Conservation (phyloP, 345 rosid species). For the Bruguiera parviflora region DNA sequence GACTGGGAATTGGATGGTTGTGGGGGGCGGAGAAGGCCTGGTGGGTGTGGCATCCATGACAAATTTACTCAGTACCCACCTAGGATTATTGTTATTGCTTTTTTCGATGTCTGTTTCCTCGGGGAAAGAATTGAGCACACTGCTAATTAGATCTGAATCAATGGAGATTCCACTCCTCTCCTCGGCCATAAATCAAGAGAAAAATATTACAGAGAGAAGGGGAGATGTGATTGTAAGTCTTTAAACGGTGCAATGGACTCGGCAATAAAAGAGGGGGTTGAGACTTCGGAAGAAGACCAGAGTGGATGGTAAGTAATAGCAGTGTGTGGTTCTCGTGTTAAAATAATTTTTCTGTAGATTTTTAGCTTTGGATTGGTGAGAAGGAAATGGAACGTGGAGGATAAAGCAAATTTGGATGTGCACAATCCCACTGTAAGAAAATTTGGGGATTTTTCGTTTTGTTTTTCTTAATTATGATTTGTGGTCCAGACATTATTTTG, state of each 20-base stretch:
- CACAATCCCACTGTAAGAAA: not conserved
- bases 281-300: constrained; percentile 46
- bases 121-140: constrained; percentile 48
- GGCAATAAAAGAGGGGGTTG: constrained; percentile 50
- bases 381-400: not conserved
- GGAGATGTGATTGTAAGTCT: constrained; percentile 16
- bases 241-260: constrained; percentile 59
- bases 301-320: not conserved
- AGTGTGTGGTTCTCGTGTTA: constrained; percentile 7
- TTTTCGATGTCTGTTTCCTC: constrained; percentile 3
- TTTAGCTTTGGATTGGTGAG: not conserved
- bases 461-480: not conserved
- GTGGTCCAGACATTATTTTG: no score
- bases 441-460: not conserved
- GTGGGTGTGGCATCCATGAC: constrained; percentile 19
- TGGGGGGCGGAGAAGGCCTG: constrained; percentile 30
- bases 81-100: not conserved
- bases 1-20: constrained; percentile 46
- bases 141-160: constrained; percentile 44
- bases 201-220: constrained; percentile 22
- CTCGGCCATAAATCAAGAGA: constrained; percentile 51
- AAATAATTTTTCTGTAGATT: not conserved
- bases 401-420: not conserved
- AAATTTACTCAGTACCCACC: not conserved
- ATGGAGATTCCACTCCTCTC: constrained; percentile 52